Base-by-base conservation (phyloP, 306 rosid genomes). In the Comarum palustre region DNA sequence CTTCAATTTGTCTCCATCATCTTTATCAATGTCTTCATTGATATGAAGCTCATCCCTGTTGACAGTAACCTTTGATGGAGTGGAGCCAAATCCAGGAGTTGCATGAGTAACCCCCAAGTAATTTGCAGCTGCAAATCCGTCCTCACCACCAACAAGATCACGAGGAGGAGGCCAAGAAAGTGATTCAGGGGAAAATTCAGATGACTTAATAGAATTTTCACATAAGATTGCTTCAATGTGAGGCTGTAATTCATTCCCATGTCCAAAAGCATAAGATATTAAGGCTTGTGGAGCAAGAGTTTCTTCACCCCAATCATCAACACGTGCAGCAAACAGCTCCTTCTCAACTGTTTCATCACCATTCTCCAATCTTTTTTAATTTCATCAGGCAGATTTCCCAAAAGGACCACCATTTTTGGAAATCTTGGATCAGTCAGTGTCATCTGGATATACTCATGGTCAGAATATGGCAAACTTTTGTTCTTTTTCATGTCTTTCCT, bases 51-150 rank as follows among this genome's bases (percentile, higher is more conserved):
- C 98, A 77, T 90, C 98, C 83, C 98, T 88, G 4, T 86, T 84
- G 12, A 96, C 95, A 62, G 91, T 90, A 57, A 90, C 89, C 73
- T 88, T 90, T 43, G 91, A 75, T 47, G 92, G 96, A 6, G 95
- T 92, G 89, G 83, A 76, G 82, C 91, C 92, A 79, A 79, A 82
- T 82, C 86, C 82, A n/a, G 96, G 96, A 38, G 96, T 92, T 84
- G 83, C 90, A 61, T 92, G 98, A 80, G 98, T 92, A 74, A 92
- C 98, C 66, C 96, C 96, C 32, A 94, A 90, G 81, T 90, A 88
- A 81, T 85, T 92, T 71, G 94, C 88, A 69, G 88, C 54, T 8
- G 29, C 3, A 1, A 52, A 52, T n/a, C 27, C 13, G 3, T 52
- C 8, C 58, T 52, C 94, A 52, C 81, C 80, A n/a, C 86, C 90